Evolutionary conservation across 208 protist species (phyloP), one percentile per base, ranked within the genome.

Genomic region (Acanthamoeba royreba): DNA sequence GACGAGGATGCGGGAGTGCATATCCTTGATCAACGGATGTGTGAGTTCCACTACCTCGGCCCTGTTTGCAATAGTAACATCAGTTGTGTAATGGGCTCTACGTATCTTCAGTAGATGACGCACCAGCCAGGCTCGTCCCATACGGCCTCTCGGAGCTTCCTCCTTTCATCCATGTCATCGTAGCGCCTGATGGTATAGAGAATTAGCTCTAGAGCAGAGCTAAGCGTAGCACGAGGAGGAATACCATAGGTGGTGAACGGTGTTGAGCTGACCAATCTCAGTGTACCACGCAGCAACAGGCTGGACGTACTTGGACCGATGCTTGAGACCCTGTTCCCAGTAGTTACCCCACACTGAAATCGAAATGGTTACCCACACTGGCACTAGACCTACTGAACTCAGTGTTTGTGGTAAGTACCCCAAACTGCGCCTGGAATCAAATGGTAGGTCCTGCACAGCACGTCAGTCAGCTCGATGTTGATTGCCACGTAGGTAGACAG

Each of bases 241-340:
- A 28, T 49, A 85, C 74, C 79, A 88, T 13, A 88, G 49, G 79
- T 88, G 79, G 79, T 63, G 49, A 22, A 88, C 79, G 33, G 47
- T 53, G 79, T 88, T 88, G 42, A 88, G 79, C 46, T 22, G n/a
- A 38, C 79, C 79, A 4, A 88, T 88, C 79, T 88, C 79, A 28
- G 47, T 88, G 79, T 88, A 88, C 79, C 79, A 88, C 46, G 79
- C 79, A 11, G 28, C 79, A 17, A 88, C 79, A 31, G 79, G 79
- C 79, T 88, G 79, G n/a, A 88, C 47, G 46, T 88, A 88, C 79
- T 88, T 88, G 47, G 79, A 88, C 33, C 79, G 43, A 47, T 88
- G 79, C 79, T 88, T 88, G 47, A 88, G 79, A 38, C 79, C 79
- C 49, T 88, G 79, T 47, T 55, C 46, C 79, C 79, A 88, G 49